Base-by-base conservation (phyloP, 106 monocot species). In the Dendrobium huoshanense region DNA sequence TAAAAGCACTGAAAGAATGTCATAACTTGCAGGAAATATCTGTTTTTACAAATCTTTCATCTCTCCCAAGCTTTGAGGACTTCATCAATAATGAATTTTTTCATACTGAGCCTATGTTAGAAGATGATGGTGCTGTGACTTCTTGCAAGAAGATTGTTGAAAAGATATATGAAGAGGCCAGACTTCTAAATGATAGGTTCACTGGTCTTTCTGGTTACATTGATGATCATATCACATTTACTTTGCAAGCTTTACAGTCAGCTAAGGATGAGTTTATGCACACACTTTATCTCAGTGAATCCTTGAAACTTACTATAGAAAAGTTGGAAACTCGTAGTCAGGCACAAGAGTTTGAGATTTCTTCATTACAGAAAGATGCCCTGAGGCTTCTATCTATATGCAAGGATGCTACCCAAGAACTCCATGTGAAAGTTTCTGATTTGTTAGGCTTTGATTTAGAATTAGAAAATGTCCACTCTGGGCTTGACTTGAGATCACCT, bases 61-160 rank as follows among this genome's bases (percentile, higher is more conserved):
- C 92, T 75, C 80, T 91, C 33, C 87, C 80, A 82, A 76, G 85
- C 47, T 85, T 85, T 81, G 94, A 92, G 42, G 89, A 92, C 61
- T 89, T 87, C 45, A 78, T 81, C 29, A 85, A 75, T 17, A 81
- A 61, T 58, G 70, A 70, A 70, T 16, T 3, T 37, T 15, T 70
- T 37, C 33, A 37, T 37, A 55, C 25, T 61, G 84, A 81, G 56
- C 78, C 25, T 22, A 82, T 48, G 10, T 80, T 27, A 72, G 79
- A 37, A 72, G 83, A 90, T 37, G 55, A 45, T 72, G 86, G 79
- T 40, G 78, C 81, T 55, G 42, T 41, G 43, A 61, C 78, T 29
- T 86, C 89, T 61, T 86, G 90, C 15, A 65, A 77, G 22, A 78
- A 77, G 42, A 77, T 88, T 82, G 74, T 84, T 58, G 88, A 92